Percentiles rank a stretch among this genome's conserved stretches.
Conservation (phyloP, 176 grass and related monocot genomes). For the Chrysopogon serrulatus region DNA sequence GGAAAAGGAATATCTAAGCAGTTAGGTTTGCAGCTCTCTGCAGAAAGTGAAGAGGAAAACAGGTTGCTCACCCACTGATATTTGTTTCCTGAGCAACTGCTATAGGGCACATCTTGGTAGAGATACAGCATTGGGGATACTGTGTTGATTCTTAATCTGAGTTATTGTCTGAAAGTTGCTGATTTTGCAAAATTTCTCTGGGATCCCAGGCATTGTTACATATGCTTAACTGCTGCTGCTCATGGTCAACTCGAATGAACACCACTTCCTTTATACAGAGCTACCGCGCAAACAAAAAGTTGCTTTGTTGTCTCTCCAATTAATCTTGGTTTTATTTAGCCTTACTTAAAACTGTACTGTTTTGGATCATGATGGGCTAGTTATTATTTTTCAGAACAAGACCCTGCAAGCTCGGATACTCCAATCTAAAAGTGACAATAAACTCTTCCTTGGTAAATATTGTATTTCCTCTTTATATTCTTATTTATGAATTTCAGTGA, state of each 20-base stretch:
- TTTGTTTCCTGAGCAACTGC: background rate
- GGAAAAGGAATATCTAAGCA: background rate
- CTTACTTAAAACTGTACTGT: background rate
- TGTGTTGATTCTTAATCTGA: background rate
- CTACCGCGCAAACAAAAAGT: background rate
- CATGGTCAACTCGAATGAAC: background rate
- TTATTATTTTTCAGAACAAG: slow-evolving; percentile 42
- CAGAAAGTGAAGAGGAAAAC: background rate
- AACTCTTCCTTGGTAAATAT: slow-evolving; percentile 43
- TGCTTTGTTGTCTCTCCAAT: background rate
- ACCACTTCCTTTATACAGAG: background rate
- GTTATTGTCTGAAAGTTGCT: background rate
- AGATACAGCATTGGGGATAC: background rate
- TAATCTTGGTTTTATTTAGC: background rate
- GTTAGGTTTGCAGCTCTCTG: background rate
- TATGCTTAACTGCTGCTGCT: background rate
- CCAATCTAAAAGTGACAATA: slow-evolving; percentile 40
- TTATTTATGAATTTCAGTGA: slow-evolving; percentile 7
- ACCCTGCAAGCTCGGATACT: slow-evolving; percentile 40
- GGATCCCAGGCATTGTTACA: background rate
- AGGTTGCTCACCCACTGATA: background rate
- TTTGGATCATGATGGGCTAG: background rate
- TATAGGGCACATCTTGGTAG: background rate
- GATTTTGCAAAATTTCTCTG: background rate
- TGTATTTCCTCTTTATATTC: slow-evolving; percentile 10